Evolutionary conservation across 805 yeast species (phyloP).

Genomic region (Starmerella cellae): DNA sequence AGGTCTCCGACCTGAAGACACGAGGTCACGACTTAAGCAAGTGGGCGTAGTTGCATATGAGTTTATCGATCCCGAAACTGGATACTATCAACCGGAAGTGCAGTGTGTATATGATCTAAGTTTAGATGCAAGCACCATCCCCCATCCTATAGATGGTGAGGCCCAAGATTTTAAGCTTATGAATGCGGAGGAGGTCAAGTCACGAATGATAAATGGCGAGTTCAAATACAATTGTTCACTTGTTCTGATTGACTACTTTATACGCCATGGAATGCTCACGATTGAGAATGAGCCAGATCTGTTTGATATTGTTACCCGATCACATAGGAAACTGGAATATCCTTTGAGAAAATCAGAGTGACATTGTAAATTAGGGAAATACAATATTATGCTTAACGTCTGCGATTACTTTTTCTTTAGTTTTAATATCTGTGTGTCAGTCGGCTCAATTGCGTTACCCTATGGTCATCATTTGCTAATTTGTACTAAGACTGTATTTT

Average conservation of each 20-base stretch:
- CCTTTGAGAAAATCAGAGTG: conserved; percentile 34
- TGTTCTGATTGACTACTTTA: conserved; percentile 70
- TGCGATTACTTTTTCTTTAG: too few species aligned
- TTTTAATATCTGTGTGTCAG: too few species aligned
- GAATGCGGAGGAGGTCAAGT: conserved; percentile 43
- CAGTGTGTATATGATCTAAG: conserved; percentile 69
- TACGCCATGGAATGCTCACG: conserved; percentile 68
- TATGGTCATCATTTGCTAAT: too few species aligned
- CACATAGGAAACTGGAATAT: conserved; percentile 62
- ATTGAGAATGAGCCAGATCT: conserved; percentile 55
- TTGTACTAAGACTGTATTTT: too few species aligned
- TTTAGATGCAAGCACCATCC: conserved; percentile 28
- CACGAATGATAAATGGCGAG: conserved; percentile 39
- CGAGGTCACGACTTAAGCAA: conserved; percentile 33
- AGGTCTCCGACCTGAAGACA: conserved; percentile 45
- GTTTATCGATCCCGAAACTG: conserved; percentile 33
- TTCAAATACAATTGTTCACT: conserved; percentile 84
- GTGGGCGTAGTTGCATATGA: conserved; percentile 60
- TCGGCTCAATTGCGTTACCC: too few species aligned
- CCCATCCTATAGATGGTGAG: conserved; percentile 62
- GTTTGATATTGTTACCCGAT: conserved; percentile 41
- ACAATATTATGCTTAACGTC: too few species aligned
- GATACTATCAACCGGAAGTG: conserved; percentile 77
- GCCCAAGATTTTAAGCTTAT: conserved; percentile 58
- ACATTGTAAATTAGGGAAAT: too few species aligned